Conservation (phyloP, 73 alveolate genomes). For the Paramecium biaurelia region DNA sequence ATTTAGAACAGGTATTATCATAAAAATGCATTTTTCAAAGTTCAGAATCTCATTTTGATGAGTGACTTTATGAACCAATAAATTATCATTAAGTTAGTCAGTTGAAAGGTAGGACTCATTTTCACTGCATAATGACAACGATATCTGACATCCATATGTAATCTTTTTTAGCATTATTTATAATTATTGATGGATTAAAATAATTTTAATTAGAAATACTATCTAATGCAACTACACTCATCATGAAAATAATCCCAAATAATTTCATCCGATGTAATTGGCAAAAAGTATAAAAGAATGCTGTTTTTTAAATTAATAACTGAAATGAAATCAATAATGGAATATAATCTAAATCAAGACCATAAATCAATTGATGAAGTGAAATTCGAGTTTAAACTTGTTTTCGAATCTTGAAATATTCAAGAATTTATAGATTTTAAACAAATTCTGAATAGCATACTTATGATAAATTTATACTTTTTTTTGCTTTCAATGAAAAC, state of each 20-base stretch:
- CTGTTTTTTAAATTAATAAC: neutral
- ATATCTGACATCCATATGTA: conserved; percentile 17
- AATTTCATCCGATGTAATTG: neutral
- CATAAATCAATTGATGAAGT: neutral
- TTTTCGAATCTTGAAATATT: neutral
- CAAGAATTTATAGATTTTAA: neutral
- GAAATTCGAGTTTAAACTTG: neutral
- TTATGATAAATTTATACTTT: no score
- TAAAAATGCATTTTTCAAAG: conserved; percentile 32
- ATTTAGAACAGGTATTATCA: conserved; percentile 22
- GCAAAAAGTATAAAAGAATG: neutral
- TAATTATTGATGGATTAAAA: neutral
- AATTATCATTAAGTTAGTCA: neutral
- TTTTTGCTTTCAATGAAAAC: neutral
- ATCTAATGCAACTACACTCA: neutral
- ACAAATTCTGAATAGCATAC: neutral
- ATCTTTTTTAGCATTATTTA: conserved; percentile 20
- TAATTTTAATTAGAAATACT: neutral
- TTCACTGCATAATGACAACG: neutral
- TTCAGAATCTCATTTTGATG: neutral
- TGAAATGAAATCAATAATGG: no score
- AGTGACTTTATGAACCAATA: neutral
- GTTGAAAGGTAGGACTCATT: neutral
- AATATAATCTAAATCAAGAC: neutral
- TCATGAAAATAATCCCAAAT: neutral